Base-by-base conservation (phyloP, 2,329 filamentous ascomycete genomes). In the Fusarium longipes region DNA sequence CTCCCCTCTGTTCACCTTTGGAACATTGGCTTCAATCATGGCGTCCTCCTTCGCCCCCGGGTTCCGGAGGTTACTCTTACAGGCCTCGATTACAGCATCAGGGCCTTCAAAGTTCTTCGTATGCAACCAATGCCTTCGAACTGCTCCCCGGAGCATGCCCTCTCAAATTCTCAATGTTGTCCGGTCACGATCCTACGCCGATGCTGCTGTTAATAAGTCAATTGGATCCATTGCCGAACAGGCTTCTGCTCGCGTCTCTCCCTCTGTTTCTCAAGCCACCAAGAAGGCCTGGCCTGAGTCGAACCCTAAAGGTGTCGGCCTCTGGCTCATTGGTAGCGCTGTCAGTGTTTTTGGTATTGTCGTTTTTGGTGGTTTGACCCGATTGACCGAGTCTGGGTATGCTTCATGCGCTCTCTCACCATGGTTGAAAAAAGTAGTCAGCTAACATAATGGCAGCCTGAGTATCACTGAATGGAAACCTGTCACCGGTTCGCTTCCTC, bases 391-490 rank as follows among this genome's bases (percentile, higher is more conserved):
- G 81, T 99, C 96, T 70, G 96, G 93, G 93, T 97, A 86, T 70
- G 83, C 18, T 44, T 27, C 8, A 25, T 38, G 12, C 11, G n/a
- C n/a, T 49, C 18, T 38, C 15, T 17, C 20, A 14, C 14, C 17
- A 6, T 25, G 36, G 43, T 29, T 29, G 25, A 30, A n/a, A 25
- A 18, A 29, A 17, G n/a, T n/a, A n/a, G n/a, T 25, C 29, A 35
- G n/a, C 50, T 68, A 44, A 68, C 38, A 35, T 10, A 12, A 33
- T 9, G 14, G 12, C 2, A 97, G 95, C 43, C 85, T 99, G 70
- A 97, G 94, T 77, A 99, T 99, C 74, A 99, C 96, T 67, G 96
- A 99, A 91, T 99, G 96, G 96, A 91, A 90, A 71, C 96, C 96
- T 48, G 94, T 99, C 40, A 98, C 96, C 11, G 96, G 96, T 70